Evolutionary conservation across 2,329 filamentous ascomycete species (phyloP), one percentile per base, ranked within the genome.

Genomic region (Pseudogymnoascus sp.): DNA sequence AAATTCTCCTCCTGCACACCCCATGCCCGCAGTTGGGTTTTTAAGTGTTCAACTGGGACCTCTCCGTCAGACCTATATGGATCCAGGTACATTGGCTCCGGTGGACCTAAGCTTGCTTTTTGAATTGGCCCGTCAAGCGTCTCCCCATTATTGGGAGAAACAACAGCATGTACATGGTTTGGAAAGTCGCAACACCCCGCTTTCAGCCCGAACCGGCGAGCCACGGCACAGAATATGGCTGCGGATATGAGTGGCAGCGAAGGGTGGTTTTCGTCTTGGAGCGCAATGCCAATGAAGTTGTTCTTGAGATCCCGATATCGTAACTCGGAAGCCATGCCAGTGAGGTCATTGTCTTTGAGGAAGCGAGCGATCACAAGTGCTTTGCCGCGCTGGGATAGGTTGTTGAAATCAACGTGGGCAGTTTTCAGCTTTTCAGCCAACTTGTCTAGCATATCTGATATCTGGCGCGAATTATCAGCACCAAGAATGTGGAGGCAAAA

Each of bases 161-260:
- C 84, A 59, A 95, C 85, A 15, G 85, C 89, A 70, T 96, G 88
- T 12, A 96, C 90, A 70, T 97, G 91, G 65, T 85, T 89, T 3
- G 93, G 91, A 68, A 93, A 89, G 43, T 88, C 86, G 67, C 89
- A 93, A 60, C 89, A 91, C 35, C 85, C 83, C 0, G 92, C 90
- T 66, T 87, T 81, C 53, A 99, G 74, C 1, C 88, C 89, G 11
- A 97, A 71, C 37, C 88, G 82, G 60, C 83, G 80, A 0, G 91
- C 92, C 14, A 97, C 73, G 62, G 85, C 86, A 69, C 89, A 94
- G 74, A 88, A 99, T 64, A 97, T 96, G 63, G 87, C 88, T 61
- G 88, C 88, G 1, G 91, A 94, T 64, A 97, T 88, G 58, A 97
- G 80, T 1, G 93, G 94, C 7, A 97, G 79, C 1, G 91, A 93